Percentiles rank a stretch among this genome's conserved stretches.
These are phyloP conservation scores for Paraconiothyrium sp. DNA, from an alignment of 2,329 filamentous ascomycete species.

Conservation along the genomic window DNA sequence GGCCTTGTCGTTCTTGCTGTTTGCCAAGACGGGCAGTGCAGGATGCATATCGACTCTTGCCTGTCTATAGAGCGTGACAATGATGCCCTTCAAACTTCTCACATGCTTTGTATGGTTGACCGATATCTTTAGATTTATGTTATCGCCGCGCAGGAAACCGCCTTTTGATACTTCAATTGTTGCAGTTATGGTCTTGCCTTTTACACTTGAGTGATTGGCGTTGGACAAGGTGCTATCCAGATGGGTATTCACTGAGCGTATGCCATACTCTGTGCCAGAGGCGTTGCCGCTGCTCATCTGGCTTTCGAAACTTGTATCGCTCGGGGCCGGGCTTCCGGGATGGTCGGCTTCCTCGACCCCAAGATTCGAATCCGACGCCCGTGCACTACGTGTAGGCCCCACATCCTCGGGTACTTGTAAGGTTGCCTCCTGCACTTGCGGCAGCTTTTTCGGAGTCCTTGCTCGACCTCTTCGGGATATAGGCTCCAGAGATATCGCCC, in stretches of 20 bases:
- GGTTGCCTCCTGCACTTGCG: constrained; percentile 19
- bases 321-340: constrained; percentile 56
- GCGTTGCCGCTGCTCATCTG: constrained; percentile 69
- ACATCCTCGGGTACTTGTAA: constrained; percentile 25
- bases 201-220: constrained; percentile 64
- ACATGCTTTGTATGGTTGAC: constrained; percentile 90
- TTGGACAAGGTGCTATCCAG: constrained; percentile 58
- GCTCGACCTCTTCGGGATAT: constrained; percentile 75
- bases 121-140: constrained; percentile 78
- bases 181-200: constrained; percentile 81
- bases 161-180: constrained; percentile 83
- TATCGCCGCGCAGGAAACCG: constrained; percentile 86
- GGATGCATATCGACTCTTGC: constrained; percentile 86
- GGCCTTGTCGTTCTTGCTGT: constrained; percentile 71
- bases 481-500: constrained; percentile 87
- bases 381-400: constrained; percentile 33
- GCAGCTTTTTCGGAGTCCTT: constrained; percentile 56
- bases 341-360: constrained; percentile 43
- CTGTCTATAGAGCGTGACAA: constrained; percentile 90
- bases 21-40: constrained; percentile 67
- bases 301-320: constrained; percentile 59
- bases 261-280: constrained; percentile 54
- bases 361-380: constrained; percentile 35
- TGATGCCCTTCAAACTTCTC: constrained; percentile 90
- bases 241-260: constrained; percentile 53